phyloP scores from a whole-genome alignment of 2,329 filamentous ascomycete species.

The Colletotrichum viniferum region DNA sequence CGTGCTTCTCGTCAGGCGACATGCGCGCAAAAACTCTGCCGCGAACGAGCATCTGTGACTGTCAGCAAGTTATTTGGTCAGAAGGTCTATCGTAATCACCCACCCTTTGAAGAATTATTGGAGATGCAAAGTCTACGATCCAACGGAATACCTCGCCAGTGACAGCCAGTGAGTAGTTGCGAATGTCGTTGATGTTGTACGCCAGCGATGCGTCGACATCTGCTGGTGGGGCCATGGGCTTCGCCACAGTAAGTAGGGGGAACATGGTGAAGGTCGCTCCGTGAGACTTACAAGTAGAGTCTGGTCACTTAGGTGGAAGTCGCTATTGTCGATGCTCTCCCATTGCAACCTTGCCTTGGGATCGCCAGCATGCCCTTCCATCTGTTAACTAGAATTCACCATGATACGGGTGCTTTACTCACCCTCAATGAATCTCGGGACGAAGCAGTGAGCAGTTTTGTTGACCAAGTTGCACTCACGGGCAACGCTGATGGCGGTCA shows the following conservation, averaged over 20 bases:
- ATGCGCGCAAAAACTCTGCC: slow-evolving; percentile 97
- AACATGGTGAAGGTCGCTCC: not conserved
- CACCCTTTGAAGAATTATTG: slow-evolving; percentile 76
- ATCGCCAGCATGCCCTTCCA: slow-evolving; percentile 70
- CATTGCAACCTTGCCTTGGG: slow-evolving; percentile 77
- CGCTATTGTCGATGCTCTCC: slow-evolving; percentile 92
- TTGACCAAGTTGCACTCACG: slow-evolving; percentile 87
- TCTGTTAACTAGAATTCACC: not conserved
- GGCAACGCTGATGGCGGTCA: slow-evolving; percentile 95
- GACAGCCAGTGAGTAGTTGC: slow-evolving; percentile 87
- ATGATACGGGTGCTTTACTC: slow-evolving; percentile 22
- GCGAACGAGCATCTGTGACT: slow-evolving; percentile 77
- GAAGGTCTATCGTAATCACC: slow-evolving; percentile 27
- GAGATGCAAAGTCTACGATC: slow-evolving; percentile 88
- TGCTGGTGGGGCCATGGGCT: slow-evolving; percentile 74
- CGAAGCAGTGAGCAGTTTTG: slow-evolving; percentile 84
- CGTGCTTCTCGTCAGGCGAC: slow-evolving; percentile 98
- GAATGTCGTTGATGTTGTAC: slow-evolving; percentile 79
- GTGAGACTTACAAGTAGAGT: slow-evolving; percentile 69
- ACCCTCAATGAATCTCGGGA: slow-evolving; percentile 85
- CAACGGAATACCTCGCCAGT: slow-evolving; percentile 95
- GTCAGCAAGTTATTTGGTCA: not conserved
- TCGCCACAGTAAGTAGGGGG: slow-evolving; percentile 9
- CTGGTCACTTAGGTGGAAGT: slow-evolving; percentile 77
- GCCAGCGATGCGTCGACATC: slow-evolving; percentile 83